Evolutionary conservation across 2,329 filamentous ascomycete genomes (phyloP).

Genomic region (Beauveria medogensis): DNA sequence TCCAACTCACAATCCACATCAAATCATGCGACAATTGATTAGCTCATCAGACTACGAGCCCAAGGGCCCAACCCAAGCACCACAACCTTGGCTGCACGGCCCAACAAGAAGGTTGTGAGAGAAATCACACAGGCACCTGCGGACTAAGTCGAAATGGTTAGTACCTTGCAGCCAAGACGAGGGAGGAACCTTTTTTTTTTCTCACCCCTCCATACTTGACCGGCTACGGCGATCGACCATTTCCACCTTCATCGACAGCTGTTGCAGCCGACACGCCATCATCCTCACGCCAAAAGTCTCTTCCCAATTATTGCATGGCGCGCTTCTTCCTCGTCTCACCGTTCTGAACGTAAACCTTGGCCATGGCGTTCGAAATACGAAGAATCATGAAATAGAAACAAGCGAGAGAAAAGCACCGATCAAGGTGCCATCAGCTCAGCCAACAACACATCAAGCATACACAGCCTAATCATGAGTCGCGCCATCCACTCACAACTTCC

Average conservation of each 20-base stretch:
- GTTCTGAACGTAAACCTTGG: background rate
- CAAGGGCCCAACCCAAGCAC: no score
- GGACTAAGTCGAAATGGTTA: background rate
- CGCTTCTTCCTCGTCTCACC: background rate
- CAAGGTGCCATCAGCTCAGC: background rate
- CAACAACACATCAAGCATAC: background rate
- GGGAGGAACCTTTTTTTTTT: background rate
- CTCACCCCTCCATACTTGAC: background rate
- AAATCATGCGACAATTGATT: no score
- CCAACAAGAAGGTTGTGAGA: no score
- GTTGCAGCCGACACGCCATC: background rate
- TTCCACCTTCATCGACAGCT: conserved; percentile 8
- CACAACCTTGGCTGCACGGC: no score
- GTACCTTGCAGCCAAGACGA: background rate
- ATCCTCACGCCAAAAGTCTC: background rate
- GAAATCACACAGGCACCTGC: background rate
- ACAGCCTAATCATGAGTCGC: background rate
- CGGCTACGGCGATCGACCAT: conserved; percentile 7
- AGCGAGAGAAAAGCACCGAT: background rate
- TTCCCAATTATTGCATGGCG: background rate
- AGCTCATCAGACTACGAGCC: no score
- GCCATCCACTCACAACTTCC: background rate
- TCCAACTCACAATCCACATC: background rate
- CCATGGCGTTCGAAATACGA: no score
- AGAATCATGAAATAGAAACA: background rate